These are phyloP conservation scores for Cyphellophora attinorum DNA, from an alignment of 2,329 filamentous ascomycete species.

Conservation along the genomic window DNA sequence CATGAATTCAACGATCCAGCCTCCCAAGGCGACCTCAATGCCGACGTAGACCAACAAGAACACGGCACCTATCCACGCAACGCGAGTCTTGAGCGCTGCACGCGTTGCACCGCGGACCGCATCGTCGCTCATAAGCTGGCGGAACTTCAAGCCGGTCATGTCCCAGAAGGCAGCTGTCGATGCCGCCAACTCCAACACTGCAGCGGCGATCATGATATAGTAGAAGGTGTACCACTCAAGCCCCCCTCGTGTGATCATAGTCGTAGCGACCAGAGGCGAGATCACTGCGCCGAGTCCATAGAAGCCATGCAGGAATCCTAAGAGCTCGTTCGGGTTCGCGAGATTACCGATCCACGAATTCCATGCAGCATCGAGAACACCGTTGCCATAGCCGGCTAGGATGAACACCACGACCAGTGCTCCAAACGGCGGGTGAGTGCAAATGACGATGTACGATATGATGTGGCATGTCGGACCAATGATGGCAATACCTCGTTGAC, in stretches of 20 bases:
- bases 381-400: constrained; percentile 62
- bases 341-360: constrained; percentile 62
- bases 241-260: constrained; percentile 38
- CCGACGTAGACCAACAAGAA: constrained; percentile 76
- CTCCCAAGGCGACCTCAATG: constrained; percentile 59
- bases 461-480: constrained; percentile 54
- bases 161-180: constrained; percentile 47
- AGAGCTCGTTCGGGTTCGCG: constrained; percentile 62
- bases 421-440: constrained; percentile 60
- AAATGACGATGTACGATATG: constrained; percentile 51
- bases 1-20: constrained; percentile 77
- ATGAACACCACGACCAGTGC: constrained; percentile 56
- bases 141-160: constrained; percentile 49
- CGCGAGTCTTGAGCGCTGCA: constrained; percentile 19
- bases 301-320: constrained; percentile 63
- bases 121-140: constrained; percentile 17
- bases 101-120: constrained; percentile 29
- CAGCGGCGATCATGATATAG: constrained; percentile 52
- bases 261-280: constrained; percentile 61
- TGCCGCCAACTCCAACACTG: constrained; percentile 10
- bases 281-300: constrained; percentile 62
- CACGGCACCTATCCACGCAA: constrained; percentile 60
- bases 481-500: constrained; percentile 62
- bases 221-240: constrained; percentile 62
- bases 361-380: constrained; percentile 53